Base-by-base conservation (phyloP, 1,284 basidiomycete genomes). In the Caloboletus inedulis region DNA sequence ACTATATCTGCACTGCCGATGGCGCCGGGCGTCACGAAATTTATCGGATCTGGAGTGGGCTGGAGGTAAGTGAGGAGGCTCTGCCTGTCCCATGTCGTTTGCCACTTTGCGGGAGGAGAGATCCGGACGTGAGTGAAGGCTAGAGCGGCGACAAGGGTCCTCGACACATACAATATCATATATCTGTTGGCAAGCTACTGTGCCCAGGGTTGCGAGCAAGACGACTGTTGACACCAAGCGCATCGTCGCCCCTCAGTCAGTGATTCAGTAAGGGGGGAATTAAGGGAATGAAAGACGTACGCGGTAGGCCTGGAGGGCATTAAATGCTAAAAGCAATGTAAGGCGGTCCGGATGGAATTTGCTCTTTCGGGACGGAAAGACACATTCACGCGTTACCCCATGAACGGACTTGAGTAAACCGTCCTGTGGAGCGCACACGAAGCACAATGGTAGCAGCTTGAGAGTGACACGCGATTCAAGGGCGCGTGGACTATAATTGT, bases 41-140 rank as follows among this genome's bases (percentile, higher is more conserved):
- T 78, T 50, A 85, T 80, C 4, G 82, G 80, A 44, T 59, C 63
- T 3, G 74, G 66, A 7, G 71, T 71, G 19, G 74, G 72, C 16
- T 70, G 68, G 21, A 77, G 64, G 21, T 74, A 76, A 4, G 76
- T 78, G 59, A 84, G 76, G 30, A 81, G 73, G 47, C 68, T 73
- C 21, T 74, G 61, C 40, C 74, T 71, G 59, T 84, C 78, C 82
- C 82, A 84, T 10, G 79, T 84, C 25, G 82, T 84, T 71, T 82
- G 78, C 77, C 78, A 84, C 82, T 84, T 49, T 19, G 19, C 27
- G 14, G 23, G 55, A 43, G 25, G 52, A 34, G 37, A 41, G 29
- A 19, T 23, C 5, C 14, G 34, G 30, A 33, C 3, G 23, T 54
- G 49, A 66, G 49, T 33, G 16, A 53, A 16, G 12, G n/a, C 19